These are phyloP conservation scores for Parietaria judaica DNA, from an alignment of 306 rosid species.

Conservation along the genomic window DNA sequence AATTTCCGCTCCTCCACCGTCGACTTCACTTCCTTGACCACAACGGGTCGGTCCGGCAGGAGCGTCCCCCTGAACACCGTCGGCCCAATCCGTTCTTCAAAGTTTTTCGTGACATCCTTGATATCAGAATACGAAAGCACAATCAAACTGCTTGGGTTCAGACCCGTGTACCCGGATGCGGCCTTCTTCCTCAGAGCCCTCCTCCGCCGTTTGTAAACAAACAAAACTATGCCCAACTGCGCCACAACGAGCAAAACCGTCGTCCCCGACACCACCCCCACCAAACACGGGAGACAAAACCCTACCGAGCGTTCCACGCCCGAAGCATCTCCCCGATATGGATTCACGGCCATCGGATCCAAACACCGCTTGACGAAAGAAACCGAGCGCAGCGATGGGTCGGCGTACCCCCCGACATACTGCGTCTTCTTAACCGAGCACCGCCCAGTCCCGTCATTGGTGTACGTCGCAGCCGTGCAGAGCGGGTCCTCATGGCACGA, in stretches of 20 bases:
- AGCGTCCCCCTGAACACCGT: slow-evolving; percentile 54
- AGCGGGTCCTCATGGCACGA: slow-evolving; percentile 44
- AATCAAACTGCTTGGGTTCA: slow-evolving; percentile 42
- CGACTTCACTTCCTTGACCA: slow-evolving; percentile 42
- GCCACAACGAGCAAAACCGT: slow-evolving; percentile 30
- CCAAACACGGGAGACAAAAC: slow-evolving; percentile 45
- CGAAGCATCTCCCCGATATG: slow-evolving; percentile 15
- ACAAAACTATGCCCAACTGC: slow-evolving; percentile 52
- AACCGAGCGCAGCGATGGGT: slow-evolving; percentile 48
- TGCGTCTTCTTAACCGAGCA: slow-evolving; percentile 50
- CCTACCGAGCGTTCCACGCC: slow-evolving; percentile 19
- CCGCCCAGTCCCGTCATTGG: slow-evolving; percentile 54
- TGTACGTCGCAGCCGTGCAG: slow-evolving; percentile 59
- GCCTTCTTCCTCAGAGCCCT: slow-evolving; percentile 24
- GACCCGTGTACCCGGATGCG: slow-evolving; percentile 23
- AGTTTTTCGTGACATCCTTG: slow-evolving; percentile 46
- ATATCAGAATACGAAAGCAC: slow-evolving; percentile 52
- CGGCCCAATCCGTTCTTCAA: slow-evolving; percentile 48
- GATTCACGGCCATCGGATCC: slow-evolving; percentile 64
- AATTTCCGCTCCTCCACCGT: slow-evolving; percentile 59
- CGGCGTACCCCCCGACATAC: slow-evolving; percentile 53
- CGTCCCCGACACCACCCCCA: slow-evolving; percentile 56
- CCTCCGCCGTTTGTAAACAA: slow-evolving; percentile 43
- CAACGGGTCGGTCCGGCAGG: slow-evolving; percentile 35
- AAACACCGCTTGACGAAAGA: slow-evolving; percentile 65